phyloP scores from a whole-genome alignment of 805 yeast species.

The Suhomyces pyralidae region DNA sequence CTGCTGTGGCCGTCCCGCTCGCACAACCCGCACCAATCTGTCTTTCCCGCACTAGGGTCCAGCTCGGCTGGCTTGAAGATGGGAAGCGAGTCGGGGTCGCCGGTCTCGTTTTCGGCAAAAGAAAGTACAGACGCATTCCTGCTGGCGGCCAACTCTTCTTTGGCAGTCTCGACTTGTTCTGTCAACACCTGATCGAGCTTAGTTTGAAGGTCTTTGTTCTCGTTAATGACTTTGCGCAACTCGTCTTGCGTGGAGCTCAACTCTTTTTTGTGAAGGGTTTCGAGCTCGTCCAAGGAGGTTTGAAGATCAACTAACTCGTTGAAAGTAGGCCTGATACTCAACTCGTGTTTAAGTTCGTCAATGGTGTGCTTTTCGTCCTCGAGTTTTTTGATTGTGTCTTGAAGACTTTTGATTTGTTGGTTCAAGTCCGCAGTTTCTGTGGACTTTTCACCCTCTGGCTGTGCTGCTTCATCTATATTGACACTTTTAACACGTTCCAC shows the following conservation, averaged over 20 bases:
- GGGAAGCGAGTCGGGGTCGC: constrained; percentile 26
- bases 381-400: not conserved
- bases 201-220: constrained; percentile 21
- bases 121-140: not conserved
- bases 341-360: constrained; percentile 28
- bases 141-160: not conserved
- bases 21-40: constrained; percentile 89
- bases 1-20: constrained; percentile 88
- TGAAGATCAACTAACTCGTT: constrained; percentile 44
- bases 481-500: constrained; percentile 8
- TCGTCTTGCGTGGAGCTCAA: constrained; percentile 24
- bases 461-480: constrained; percentile 1
- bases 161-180: constrained; percentile 6
- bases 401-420: not conserved
- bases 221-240: constrained; percentile 18
- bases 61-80: constrained; percentile 47
- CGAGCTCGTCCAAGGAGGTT: constrained; percentile 41
- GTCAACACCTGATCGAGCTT: constrained; percentile 9
- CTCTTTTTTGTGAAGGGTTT: constrained; percentile 36
- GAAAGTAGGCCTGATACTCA: constrained; percentile 38
- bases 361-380: constrained; percentile 16
- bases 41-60: constrained; percentile 74
- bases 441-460: not conserved
- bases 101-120: not conserved
- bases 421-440: not conserved